phyloP scores from a whole-genome alignment of 2,329 filamentous ascomycete genomes.

The Hypoxylon sp. region DNA sequence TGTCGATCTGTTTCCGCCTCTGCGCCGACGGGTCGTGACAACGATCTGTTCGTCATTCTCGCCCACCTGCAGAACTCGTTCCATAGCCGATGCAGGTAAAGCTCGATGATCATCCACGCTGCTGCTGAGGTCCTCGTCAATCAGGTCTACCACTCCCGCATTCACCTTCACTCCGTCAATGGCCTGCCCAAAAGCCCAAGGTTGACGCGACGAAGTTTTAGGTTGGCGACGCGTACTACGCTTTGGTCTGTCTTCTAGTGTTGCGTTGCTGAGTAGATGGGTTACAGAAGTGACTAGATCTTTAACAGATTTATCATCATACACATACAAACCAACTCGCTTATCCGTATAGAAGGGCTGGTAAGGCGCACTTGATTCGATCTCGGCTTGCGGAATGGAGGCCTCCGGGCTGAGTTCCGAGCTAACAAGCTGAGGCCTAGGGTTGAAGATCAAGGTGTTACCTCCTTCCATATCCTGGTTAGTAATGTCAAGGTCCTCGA shows the following conservation, averaged over 20 bases:
- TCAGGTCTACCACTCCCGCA: slow-evolving; percentile 55
- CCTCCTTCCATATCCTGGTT: slow-evolving; percentile 63
- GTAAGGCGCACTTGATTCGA: slow-evolving; percentile 94
- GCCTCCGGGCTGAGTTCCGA: slow-evolving; percentile 62
- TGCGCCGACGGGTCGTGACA: slow-evolving; percentile 78
- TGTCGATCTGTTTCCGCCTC: slow-evolving; percentile 60
- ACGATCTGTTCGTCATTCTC: slow-evolving; percentile 79
- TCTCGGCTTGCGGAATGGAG: slow-evolving; percentile 80
- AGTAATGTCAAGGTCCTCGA: slow-evolving; percentile 63
- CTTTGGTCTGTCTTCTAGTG: slow-evolving; percentile 52
- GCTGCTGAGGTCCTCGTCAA: slow-evolving; percentile 62
- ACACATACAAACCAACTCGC: slow-evolving; percentile 80
- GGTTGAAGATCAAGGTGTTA: slow-evolving; percentile 62
- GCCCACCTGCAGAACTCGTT: slow-evolving; percentile 66
- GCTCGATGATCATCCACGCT: slow-evolving; percentile 65
- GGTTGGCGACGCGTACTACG: slow-evolving; percentile 46
- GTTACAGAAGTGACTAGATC: slow-evolving; percentile 49
- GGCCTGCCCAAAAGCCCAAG: slow-evolving; percentile 69
- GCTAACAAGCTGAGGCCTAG: slow-evolving; percentile 50
- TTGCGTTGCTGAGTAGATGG: slow-evolving; percentile 52
- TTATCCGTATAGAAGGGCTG: slow-evolving; percentile 95
- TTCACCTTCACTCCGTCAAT: slow-evolving; percentile 62
- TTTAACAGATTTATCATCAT: slow-evolving; percentile 48
- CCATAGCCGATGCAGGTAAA: slow-evolving; percentile 70
- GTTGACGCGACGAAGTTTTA: slow-evolving; percentile 34